phyloP scores from a whole-genome alignment of 2,329 filamentous ascomycete species.

The Amauroascus niger region DNA sequence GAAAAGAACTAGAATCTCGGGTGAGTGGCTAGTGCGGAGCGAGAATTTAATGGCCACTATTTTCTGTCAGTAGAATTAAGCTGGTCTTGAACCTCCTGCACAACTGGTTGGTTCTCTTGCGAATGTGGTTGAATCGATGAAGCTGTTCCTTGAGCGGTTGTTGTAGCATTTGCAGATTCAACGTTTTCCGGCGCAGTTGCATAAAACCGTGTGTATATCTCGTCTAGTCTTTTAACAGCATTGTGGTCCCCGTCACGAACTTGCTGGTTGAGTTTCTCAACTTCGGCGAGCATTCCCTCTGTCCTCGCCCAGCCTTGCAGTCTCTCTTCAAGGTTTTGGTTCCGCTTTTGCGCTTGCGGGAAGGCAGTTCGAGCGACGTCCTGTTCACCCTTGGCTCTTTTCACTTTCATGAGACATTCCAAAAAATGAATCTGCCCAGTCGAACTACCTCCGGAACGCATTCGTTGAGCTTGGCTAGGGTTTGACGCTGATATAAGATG shows the following conservation, averaged over 20 bases:
- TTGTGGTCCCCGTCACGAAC: slow-evolving; percentile 30
- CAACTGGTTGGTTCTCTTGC: background rate
- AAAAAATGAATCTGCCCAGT: slow-evolving; percentile 49
- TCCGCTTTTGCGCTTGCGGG: slow-evolving; percentile 22
- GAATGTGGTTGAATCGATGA: background rate
- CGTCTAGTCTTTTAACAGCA: slow-evolving; percentile 30
- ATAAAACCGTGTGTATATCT: slow-evolving; percentile 25
- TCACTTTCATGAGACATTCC: slow-evolving; percentile 55
- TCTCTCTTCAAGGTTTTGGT: slow-evolving; percentile 26
- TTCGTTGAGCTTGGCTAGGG: background rate
- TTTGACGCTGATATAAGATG: slow-evolving; percentile 44
- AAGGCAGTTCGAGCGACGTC: slow-evolving; percentile 56
- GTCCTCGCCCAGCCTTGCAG: slow-evolving; percentile 32
- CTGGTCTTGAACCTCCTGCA: background rate
- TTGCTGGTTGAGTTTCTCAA: slow-evolving; percentile 30
- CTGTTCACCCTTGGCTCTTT: slow-evolving; percentile 53
- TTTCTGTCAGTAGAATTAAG: background rate
- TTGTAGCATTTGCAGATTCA: background rate
- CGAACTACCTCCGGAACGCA: slow-evolving; percentile 18
- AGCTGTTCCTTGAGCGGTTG: background rate
- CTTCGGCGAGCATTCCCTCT: slow-evolving; percentile 29
- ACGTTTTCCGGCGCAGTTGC: background rate
- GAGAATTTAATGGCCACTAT: background rate
- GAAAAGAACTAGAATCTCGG: too few relatives aligned
- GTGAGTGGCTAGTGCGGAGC: too few relatives aligned